Conservation (phyloP, 129 eudicot genomes). For the Chrysanthemum seticuspe region DNA sequence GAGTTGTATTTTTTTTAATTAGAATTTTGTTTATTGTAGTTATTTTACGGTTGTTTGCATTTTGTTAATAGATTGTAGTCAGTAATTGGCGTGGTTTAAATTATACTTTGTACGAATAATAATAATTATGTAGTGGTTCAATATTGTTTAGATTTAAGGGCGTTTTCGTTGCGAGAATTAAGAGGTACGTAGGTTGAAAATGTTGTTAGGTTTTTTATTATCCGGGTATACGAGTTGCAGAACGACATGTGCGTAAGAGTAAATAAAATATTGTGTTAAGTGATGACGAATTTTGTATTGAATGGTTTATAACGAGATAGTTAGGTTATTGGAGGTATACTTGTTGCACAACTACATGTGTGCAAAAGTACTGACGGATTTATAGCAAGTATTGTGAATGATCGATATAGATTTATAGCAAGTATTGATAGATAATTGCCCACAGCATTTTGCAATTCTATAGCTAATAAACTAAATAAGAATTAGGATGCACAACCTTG, state of each 20-base stretch:
- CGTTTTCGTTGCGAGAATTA: no score
- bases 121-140: no score
- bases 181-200: background rate
- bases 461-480: background rate
- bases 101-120: no score
- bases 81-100: no score
- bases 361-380: background rate
- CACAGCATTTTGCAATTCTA: background rate
- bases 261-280: no score
- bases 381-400: background rate
- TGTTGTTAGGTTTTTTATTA: background rate
- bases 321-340: no score
- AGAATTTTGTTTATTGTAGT: background rate
- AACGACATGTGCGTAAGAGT: background rate
- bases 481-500: background rate
- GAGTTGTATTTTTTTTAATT: conserved; percentile 50
- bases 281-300: no score
- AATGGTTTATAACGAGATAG: no score
- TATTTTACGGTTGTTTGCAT: background rate
- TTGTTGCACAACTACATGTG: no score
- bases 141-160: no score
- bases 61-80: background rate
- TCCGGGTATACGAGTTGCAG: background rate
- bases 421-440: conserved; percentile 1
- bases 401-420: background rate